These are phyloP conservation scores for Peltaster fructicola DNA, from an alignment of 2,329 filamentous ascomycete species.

Conservation along the genomic window DNA sequence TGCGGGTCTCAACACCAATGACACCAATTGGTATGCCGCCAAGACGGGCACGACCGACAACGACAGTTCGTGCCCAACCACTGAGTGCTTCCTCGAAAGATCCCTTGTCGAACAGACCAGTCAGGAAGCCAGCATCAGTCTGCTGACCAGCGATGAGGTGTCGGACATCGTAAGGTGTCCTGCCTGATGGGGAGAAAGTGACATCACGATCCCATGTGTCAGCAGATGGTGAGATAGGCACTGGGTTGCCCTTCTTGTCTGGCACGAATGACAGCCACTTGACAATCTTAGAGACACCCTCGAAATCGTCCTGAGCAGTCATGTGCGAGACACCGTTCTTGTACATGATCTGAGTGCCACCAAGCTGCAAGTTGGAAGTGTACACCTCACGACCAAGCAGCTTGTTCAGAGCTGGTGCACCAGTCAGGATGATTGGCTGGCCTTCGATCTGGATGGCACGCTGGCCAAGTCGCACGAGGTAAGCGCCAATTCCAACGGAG, in stretches of 20 bases:
- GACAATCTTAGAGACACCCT: conserved; percentile 92
- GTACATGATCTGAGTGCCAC: conserved; percentile 99
- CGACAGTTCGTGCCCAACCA: conserved; percentile 92
- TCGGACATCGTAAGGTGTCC: conserved; percentile 79
- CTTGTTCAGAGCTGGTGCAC: conserved; percentile 95
- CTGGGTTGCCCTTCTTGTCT: conserved; percentile 80
- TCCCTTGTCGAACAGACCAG: conserved; percentile 87
- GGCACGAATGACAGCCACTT: conserved; percentile 97
- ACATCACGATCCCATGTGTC: conserved; percentile 91
- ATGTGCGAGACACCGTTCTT: conserved; percentile 98
- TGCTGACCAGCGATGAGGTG: conserved; percentile 84
- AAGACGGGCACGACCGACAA: conserved; percentile 87
- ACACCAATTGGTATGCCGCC: conserved; percentile 97
- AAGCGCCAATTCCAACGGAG: conserved; percentile 97
- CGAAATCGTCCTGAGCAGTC: conserved; percentile 94
- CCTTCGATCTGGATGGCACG: conserved; percentile 98
- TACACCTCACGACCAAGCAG: conserved; percentile 95
- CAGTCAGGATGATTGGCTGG: conserved; percentile 95
- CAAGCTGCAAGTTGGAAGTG: conserved; percentile 95
- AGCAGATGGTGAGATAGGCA: conserved; percentile 73
- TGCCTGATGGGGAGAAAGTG: conserved; percentile 60
- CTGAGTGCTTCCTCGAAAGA: conserved; percentile 95
- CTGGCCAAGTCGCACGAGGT: conserved; percentile 93
- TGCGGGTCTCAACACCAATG: conserved; percentile 87
- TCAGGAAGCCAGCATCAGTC: conserved; percentile 68